Conservation (phyloP, 2,329 filamentous ascomycete species). For the Uncinocarpus reesii region DNA sequence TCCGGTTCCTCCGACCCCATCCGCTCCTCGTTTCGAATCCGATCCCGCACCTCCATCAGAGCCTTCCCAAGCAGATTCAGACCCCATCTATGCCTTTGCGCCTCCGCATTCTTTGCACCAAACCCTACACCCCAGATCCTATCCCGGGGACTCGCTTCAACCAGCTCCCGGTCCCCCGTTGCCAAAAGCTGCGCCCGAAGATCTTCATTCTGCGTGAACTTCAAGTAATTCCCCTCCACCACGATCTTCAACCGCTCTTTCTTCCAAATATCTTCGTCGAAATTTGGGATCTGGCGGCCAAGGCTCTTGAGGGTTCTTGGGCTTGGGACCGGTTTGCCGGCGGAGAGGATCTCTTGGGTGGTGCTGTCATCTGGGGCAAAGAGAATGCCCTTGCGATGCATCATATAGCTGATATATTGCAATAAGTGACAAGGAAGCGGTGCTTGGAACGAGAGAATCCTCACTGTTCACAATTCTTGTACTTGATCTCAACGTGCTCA, state of each 20-base stretch:
- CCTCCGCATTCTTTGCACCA: slow-evolving; percentile 23
- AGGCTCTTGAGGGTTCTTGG: slow-evolving; percentile 20
- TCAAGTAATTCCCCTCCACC: slow-evolving; percentile 26
- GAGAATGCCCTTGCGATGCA: slow-evolving; percentile 29
- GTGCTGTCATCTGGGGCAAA: slow-evolving; percentile 23
- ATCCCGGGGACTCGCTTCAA: slow-evolving; percentile 30
- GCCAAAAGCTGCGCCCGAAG: slow-evolving; percentile 22
- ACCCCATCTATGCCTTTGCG: slow-evolving; percentile 24
- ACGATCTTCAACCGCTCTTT: slow-evolving; percentile 23
- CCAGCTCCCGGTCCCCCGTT: slow-evolving; percentile 25
- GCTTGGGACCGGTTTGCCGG: slow-evolving; percentile 20
- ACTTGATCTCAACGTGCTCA: slow-evolving; percentile 10
- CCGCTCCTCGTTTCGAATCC: slow-evolving; percentile 19
- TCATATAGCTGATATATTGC: slow-evolving; percentile 21
- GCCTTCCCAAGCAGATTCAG: slow-evolving; percentile 27
- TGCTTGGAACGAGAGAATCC: slow-evolving; percentile 2
- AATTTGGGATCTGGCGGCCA: slow-evolving; percentile 27
- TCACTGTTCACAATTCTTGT: slow-evolving; percentile 19
- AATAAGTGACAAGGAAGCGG: not conserved
- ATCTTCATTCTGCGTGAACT: slow-evolving; percentile 26
- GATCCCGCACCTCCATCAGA: slow-evolving; percentile 27
- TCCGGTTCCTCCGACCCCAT: not conserved
- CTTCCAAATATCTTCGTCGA: slow-evolving; percentile 25
- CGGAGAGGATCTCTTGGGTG: slow-evolving; percentile 22
- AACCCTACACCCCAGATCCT: slow-evolving; percentile 30